Conservation (phyloP, 768 basidiomycete species). For the Royoungia palumana region DNA sequence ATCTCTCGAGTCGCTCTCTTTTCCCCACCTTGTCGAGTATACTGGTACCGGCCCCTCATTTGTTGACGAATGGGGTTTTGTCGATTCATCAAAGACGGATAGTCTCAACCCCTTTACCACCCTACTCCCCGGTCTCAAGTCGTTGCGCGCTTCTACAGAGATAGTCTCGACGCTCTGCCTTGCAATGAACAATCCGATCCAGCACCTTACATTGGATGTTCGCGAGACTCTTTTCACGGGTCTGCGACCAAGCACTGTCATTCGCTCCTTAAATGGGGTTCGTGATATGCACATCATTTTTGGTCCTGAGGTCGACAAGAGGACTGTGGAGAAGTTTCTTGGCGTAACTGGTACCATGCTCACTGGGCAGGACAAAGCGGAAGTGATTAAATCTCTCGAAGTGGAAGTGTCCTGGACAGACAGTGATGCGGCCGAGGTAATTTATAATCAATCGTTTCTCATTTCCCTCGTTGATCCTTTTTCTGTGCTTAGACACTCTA, state of each 20-base stretch:
- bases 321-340: conserved; percentile 32
- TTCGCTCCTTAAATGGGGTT: conserved; percentile 28
- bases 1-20: conserved; percentile 26
- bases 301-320: conserved; percentile 31
- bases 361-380: conserved; percentile 8
- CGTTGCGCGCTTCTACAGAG: conserved; percentile 27
- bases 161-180: conserved; percentile 19
- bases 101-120: background rate
- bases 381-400: conserved; percentile 22
- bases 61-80: conserved; percentile 10
- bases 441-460: background rate
- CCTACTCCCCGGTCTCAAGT: conserved; percentile 24
- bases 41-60: background rate
- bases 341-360: conserved; percentile 23
- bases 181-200: conserved; percentile 15
- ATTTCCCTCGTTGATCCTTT: background rate
- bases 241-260: conserved; percentile 25
- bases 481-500: conserved; percentile 21
- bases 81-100: background rate
- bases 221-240: conserved; percentile 29
- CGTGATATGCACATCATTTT: conserved; percentile 29
- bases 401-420: conserved; percentile 28
- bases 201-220: conserved; percentile 23
- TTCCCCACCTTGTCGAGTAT: conserved; percentile 25
- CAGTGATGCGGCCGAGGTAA: conserved; percentile 29